Percentiles rank a stretch among this genome's conserved stretches.
phyloP scores from a whole-genome alignment of 495 filamentous ascomycete species.

The Podospora sp. region DNA sequence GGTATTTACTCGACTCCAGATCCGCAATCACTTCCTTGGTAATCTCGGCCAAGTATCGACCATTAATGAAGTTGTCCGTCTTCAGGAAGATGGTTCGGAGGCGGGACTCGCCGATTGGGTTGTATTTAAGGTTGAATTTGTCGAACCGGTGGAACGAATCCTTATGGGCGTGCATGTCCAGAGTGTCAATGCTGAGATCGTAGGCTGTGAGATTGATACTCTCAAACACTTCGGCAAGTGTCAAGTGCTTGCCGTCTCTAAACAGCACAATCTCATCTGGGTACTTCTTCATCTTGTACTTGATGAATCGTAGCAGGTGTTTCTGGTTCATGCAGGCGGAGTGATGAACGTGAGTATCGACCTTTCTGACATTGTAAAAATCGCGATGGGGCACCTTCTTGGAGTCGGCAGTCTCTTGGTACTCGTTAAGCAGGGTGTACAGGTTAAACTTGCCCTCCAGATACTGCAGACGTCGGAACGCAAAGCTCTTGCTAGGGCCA shows the following conservation, averaged over 20 bases:
- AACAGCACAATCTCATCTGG: slow-evolving; percentile 92
- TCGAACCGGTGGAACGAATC: slow-evolving; percentile 99
- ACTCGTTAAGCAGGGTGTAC: slow-evolving; percentile 88
- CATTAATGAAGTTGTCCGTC: slow-evolving; percentile 96
- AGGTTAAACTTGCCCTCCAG: slow-evolving; percentile 96
- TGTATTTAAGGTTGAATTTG: slow-evolving; percentile 99
- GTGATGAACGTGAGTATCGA: slow-evolving; percentile 98
- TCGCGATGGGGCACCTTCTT: slow-evolving; percentile 96
- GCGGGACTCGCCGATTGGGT: slow-evolving; percentile 93
- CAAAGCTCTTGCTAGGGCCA: slow-evolving; percentile 95
- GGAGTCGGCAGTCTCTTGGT: slow-evolving; percentile 96
- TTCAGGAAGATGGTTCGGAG: slow-evolving; percentile 96
- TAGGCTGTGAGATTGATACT: slow-evolving; percentile 97
- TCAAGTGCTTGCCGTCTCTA: slow-evolving; percentile 90
- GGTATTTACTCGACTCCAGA: slow-evolving; percentile 97
- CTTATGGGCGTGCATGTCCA: slow-evolving; percentile 99
- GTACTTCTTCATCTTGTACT: slow-evolving; percentile 98
- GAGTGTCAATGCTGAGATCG: slow-evolving; percentile 95
- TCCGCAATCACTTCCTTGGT: slow-evolving; percentile 98
- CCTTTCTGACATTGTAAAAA: slow-evolving; percentile 98
- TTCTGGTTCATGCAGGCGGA: slow-evolving; percentile 99
- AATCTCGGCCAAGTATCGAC: slow-evolving; percentile 93
- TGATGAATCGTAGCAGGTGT: slow-evolving; percentile 95
- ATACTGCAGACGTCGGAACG: slow-evolving; percentile 91
- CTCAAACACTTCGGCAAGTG: slow-evolving; percentile 90